phyloP scores from a whole-genome alignment of 768 basidiomycete genomes.

The Pleurotus giganteus region DNA sequence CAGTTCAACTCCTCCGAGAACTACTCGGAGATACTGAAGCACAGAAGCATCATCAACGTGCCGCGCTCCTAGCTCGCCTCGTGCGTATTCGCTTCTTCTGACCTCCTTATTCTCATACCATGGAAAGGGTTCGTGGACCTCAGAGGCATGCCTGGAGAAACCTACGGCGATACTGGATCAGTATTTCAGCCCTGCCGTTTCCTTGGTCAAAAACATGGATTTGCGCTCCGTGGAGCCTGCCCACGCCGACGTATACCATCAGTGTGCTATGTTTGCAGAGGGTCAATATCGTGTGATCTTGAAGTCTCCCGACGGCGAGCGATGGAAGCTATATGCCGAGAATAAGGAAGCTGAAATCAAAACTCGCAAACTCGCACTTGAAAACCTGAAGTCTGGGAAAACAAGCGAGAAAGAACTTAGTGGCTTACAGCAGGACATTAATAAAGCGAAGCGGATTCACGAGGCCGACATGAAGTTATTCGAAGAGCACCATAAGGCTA shows the following conservation, averaged over 20 bases:
- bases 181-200: conserved; percentile 69
- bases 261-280: conserved; percentile 90
- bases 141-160: conserved; percentile 81
- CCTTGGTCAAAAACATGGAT: conserved; percentile 23
- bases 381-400: conserved; percentile 14
- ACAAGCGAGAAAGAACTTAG: conserved; percentile 13
- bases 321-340: conserved; percentile 69
- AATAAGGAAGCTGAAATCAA: conserved; percentile 73
- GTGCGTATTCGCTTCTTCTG: conserved; percentile 37
- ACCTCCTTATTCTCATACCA: neutral
- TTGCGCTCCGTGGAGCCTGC: conserved; percentile 20
- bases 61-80: conserved; percentile 57
- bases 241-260: conserved; percentile 64
- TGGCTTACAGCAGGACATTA: conserved; percentile 24
- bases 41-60: conserved; percentile 19
- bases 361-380: conserved; percentile 38
- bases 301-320: conserved; percentile 66
- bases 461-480: conserved; percentile 48
- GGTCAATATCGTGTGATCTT: conserved; percentile 73
- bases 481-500: conserved; percentile 51
- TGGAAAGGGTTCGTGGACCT: conserved; percentile 83
- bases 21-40: conserved; percentile 23
- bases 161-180: conserved; percentile 64
- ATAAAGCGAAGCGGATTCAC: conserved; percentile 31
- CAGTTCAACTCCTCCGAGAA: conserved; percentile 68